Evolutionary conservation across 2,329 filamentous ascomycete species (phyloP), one percentile per base, ranked within the genome.

Genomic region (Plectosphaerella cucumerina): DNA sequence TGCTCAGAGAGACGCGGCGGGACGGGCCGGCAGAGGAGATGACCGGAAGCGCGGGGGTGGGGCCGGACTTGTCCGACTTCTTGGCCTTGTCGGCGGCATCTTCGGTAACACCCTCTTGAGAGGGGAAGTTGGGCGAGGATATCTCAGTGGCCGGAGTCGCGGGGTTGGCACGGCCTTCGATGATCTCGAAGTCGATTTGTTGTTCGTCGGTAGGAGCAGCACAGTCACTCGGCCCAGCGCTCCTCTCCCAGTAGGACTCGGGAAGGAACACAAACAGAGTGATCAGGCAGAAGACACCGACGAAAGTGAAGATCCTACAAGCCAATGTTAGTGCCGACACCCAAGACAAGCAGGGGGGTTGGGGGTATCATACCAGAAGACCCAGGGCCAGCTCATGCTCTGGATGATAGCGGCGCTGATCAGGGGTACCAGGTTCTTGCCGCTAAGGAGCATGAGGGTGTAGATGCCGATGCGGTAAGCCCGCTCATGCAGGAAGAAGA

Each of bases 391-490:
- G 6, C 82, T 81, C 35, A 91, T 69, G 2, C 78, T 74, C 55
- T 91, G 75, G 41, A 97, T 95, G 53, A 97, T 84, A 20, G 77
- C 89, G 9, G 93, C 93, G 65, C 90, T 95, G 21, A 95, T 85
- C 21, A 97, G 72, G 0, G 93, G 93, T 5, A 96, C 78, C 56
- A 97, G 65, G 59, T 97, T 97, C 75, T 97, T 97, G 47, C 92
- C 91, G 14, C 92, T 89, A 0, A 97, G 79, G 12, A 97, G 77
- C 6, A 97, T 74, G 18, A 97, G 71, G 0, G 92, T 97, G 64
- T 97, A 97, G 21, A 97, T 91, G 10, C 94, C 94, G 43, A 97
- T 84, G 5, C 93, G 86, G 65, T 92, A 97, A 0, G 93, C 93
- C 54, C 93, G 81, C 70, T 97, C 93, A 61, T 97, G 93, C 18